Percentiles rank a stretch among this genome's conserved stretches.
Conservation (phyloP, 441 rosid species). For the Pelargonium australe region DNA sequence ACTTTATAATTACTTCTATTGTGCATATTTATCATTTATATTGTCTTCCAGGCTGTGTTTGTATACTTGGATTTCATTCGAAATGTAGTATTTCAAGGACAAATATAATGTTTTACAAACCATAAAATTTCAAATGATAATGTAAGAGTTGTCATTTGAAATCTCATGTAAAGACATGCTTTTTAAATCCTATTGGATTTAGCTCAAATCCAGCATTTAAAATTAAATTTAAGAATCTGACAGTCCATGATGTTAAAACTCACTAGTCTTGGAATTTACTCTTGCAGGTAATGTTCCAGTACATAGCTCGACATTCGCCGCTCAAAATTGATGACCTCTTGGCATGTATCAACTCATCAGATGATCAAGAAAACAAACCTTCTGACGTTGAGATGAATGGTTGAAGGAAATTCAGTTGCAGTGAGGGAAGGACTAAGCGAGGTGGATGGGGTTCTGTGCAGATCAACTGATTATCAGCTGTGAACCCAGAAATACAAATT, state of each 20-base stretch:
- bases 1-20: neutral
- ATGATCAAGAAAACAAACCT: constrained; percentile 40
- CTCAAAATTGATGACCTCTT: constrained; percentile 66
- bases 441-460: neutral
- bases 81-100: too few species aligned
- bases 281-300: constrained; percentile 74
- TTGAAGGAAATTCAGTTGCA: constrained; percentile 22
- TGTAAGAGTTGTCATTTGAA: too few species aligned
- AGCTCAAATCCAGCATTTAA: too few species aligned
- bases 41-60: neutral
- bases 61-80: too few species aligned
- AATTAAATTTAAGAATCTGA: neutral
- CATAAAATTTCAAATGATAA: too few species aligned
- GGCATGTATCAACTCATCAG: constrained; percentile 41
- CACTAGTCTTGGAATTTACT: constrained; percentile 12
- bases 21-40: neutral
- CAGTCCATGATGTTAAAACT: neutral
- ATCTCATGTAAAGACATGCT: too few species aligned
- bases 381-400: constrained; percentile 63
- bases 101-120: too few species aligned
- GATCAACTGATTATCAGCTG: too few species aligned
- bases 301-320: constrained; percentile 64
- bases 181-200: too few species aligned
- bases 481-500: neutral
- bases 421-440: neutral